Conservation (phyloP, 768 basidiomycete genomes). For the Trametes coccinea region DNA sequence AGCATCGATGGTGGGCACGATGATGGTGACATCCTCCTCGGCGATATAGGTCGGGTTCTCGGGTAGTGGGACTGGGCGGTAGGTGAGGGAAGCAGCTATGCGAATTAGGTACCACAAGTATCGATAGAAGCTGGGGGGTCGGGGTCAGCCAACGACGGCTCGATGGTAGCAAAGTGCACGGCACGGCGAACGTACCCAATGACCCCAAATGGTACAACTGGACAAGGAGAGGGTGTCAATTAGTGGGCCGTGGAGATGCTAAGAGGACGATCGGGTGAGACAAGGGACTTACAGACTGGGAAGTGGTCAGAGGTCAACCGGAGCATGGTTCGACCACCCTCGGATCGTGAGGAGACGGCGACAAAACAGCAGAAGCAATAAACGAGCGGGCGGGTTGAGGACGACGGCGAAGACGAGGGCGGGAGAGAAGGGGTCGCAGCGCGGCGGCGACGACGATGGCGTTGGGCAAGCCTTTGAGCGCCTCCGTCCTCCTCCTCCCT, state of each 20-base stretch:
- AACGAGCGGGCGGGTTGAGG: conserved; percentile 21
- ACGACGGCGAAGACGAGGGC: conserved; percentile 15
- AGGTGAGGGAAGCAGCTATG: conserved; percentile 72
- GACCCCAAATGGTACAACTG: conserved; percentile 88
- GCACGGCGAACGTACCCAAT: conserved; percentile 58
- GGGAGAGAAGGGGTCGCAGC: conserved; percentile 15
- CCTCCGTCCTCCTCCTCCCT: background rate
- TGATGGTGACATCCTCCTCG: conserved; percentile 92
- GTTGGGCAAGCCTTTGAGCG: conserved; percentile 20
- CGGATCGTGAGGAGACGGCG: background rate
- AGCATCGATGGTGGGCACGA: conserved; percentile 94
- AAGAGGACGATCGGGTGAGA: background rate
- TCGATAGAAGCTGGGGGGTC: conserved; percentile 72
- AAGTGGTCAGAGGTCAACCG: conserved; percentile 91
- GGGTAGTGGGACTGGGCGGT: conserved; percentile 87
- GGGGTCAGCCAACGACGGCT: conserved; percentile 4
- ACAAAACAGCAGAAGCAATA: conserved; percentile 19
- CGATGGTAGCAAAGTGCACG: background rate
- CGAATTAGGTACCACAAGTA: conserved; percentile 94
- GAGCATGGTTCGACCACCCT: conserved; percentile 52
- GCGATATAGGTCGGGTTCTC: conserved; percentile 90
- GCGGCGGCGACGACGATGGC: conserved; percentile 22
- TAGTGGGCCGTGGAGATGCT: conserved; percentile 1
- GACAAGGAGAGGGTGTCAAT: conserved; percentile 9
- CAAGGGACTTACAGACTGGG: conserved; percentile 73